Conservation (phyloP, 2,329 filamentous ascomycete genomes). For the Ampelomyces quisqualis region DNA sequence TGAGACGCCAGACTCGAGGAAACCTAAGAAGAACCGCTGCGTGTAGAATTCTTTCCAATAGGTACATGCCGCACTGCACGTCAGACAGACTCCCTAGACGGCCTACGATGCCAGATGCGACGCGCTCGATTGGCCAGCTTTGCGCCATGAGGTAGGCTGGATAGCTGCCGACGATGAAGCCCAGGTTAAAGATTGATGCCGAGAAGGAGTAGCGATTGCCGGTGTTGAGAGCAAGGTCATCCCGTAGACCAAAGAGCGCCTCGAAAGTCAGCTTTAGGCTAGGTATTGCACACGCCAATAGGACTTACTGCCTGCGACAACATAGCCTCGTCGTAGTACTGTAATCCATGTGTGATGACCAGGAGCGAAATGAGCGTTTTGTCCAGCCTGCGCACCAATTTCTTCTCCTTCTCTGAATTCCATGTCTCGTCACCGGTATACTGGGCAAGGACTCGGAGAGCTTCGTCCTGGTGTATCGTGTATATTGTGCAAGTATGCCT, state of each 20-base stretch:
- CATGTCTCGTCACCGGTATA: constrained; percentile 49
- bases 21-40: constrained; percentile 56
- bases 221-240: constrained; percentile 37
- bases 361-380: constrained; percentile 26
- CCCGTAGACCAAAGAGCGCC: constrained; percentile 34
- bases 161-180: constrained; percentile 54
- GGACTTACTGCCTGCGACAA: constrained; percentile 52
- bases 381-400: constrained; percentile 27
- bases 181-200: constrained; percentile 47
- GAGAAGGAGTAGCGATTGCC: constrained; percentile 51
- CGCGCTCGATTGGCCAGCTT: constrained; percentile 50
- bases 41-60: constrained; percentile 54
- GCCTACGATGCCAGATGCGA: constrained; percentile 46
- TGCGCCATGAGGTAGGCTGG: constrained; percentile 50
- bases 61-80: constrained; percentile 50
- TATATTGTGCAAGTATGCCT: constrained; percentile 16
- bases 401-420: constrained; percentile 46
- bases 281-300: neutral
- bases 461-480: constrained; percentile 22
- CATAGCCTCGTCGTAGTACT: constrained; percentile 49
- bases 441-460: constrained; percentile 36
- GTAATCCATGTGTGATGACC: constrained; percentile 30
- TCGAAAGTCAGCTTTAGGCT: constrained; percentile 27
- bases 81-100: constrained; percentile 52
- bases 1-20: constrained; percentile 57